A percentile compares a stretch with the other conserved stretches of the same genome.
Conservation (phyloP, 2,329 filamentous ascomycete species). For the Phoma sp. region DNA sequence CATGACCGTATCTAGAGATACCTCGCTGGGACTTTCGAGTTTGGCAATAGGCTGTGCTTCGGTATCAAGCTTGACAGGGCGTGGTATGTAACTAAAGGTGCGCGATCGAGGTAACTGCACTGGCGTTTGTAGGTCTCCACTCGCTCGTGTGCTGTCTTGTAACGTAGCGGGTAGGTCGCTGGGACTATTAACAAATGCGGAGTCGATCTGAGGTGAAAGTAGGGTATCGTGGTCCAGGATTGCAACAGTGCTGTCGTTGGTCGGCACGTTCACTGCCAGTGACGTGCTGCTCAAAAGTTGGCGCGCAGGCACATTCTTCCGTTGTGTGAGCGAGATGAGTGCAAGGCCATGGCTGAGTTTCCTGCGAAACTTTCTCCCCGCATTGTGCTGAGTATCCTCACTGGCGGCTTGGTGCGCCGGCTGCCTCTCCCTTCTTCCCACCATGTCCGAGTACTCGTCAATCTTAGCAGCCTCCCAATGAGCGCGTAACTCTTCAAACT, state of each 20-base stretch:
- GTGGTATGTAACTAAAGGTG: constrained; percentile 45
- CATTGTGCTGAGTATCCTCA: constrained; percentile 16
- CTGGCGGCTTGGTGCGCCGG: constrained; percentile 17
- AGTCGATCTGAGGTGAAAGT: constrained; percentile 17
- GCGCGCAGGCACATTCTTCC: constrained; percentile 30
- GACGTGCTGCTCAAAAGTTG: constrained; percentile 18
- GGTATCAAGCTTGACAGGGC: constrained; percentile 25
- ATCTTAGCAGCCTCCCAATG: constrained; percentile 41
- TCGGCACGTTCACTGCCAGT: constrained; percentile 19
- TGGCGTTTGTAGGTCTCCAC: constrained; percentile 20
- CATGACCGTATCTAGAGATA: constrained; percentile 2
- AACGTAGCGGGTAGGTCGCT: neutral
- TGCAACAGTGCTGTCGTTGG: constrained; percentile 12
- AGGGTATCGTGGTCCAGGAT: constrained; percentile 11
- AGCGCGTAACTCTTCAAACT: constrained; percentile 43
- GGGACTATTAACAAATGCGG: constrained; percentile 2
- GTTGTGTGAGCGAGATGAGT: constrained; percentile 43
- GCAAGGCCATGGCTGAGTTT: constrained; percentile 45
- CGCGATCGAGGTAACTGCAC: constrained; percentile 37
- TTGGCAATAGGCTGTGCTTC: constrained; percentile 10
- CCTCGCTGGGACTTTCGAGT: constrained; percentile 12
- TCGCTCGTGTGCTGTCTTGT: neutral
- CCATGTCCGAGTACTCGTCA: constrained; percentile 30
- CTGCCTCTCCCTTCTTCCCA: constrained; percentile 36
- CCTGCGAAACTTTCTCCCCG: constrained; percentile 39